These are phyloP conservation scores for Diaporthe sp. DNA, from an alignment of 2,329 filamentous ascomycete genomes.

Conservation along the genomic window DNA sequence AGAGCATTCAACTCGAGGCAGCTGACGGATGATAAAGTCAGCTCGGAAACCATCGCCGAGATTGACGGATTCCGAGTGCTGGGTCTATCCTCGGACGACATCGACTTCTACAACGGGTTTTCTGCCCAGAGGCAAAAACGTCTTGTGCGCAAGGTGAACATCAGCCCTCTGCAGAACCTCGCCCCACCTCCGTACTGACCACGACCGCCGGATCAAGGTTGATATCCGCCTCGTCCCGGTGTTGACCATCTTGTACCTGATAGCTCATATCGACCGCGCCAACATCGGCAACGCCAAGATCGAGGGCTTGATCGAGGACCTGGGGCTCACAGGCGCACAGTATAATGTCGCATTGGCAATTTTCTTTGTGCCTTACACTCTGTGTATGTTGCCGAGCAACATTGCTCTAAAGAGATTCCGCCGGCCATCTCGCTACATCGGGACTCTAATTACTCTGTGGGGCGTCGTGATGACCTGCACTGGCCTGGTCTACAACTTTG, in stretches of 20 bases:
- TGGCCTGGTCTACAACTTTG: constrained; percentile 58
- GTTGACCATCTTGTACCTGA: constrained; percentile 24
- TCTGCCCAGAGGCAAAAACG: constrained; percentile 1
- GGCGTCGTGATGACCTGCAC: constrained; percentile 57
- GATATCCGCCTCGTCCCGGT: constrained; percentile 24
- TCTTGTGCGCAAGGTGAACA: constrained; percentile 7
- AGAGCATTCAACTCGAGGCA: background rate
- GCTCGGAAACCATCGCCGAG: background rate
- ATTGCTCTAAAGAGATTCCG: background rate
- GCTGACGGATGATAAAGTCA: background rate
- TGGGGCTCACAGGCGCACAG: constrained; percentile 54
- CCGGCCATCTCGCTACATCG: background rate
- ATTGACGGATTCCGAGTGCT: background rate
- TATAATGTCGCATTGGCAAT: constrained; percentile 56
- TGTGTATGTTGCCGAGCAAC: constrained; percentile 9
- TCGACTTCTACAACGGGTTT: constrained; percentile 4
- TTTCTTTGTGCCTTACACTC: constrained; percentile 14
- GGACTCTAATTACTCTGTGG: constrained; percentile 57
- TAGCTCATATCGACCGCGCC: constrained; percentile 24
- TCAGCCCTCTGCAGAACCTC: too few relatives aligned
- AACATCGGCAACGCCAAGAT: constrained; percentile 52
- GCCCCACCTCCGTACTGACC: background rate
- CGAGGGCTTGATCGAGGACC: constrained; percentile 60
- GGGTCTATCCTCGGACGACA: constrained; percentile 3
- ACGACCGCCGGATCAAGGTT: background rate